A percentile compares a stretch with the other conserved stretches of the same genome.
phyloP scores from a whole-genome alignment of 148 eudicot genomes.

The Rhododendron williamsianum region DNA sequence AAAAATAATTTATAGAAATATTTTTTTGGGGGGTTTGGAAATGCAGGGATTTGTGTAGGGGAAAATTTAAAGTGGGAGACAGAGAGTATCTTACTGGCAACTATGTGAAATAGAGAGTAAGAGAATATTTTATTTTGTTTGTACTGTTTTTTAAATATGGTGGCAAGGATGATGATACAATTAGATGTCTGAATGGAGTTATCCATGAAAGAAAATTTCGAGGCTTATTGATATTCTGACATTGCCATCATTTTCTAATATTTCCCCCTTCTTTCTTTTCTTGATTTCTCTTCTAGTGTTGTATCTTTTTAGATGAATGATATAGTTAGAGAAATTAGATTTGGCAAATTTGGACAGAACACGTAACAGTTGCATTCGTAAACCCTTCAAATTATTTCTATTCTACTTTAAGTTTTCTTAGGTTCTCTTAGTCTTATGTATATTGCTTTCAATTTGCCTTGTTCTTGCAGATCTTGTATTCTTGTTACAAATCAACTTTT shows the following conservation, averaged over 20 bases:
- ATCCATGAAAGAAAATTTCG: background rate
- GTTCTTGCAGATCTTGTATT: too few relatives aligned
- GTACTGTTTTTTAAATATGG: background rate
- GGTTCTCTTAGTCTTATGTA: too few relatives aligned
- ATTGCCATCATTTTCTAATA: background rate
- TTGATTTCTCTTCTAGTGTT: background rate
- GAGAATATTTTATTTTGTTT: background rate
- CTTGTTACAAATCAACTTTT: too few relatives aligned
- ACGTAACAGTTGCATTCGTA: too few relatives aligned
- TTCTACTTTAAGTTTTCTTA: too few relatives aligned
- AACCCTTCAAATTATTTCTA: too few relatives aligned
- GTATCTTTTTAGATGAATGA: background rate
- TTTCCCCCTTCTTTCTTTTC: background rate
- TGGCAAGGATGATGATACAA: background rate
- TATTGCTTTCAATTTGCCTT: too few relatives aligned
- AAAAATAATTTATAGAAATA: too few relatives aligned
- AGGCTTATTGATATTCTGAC: constrained; percentile 1
- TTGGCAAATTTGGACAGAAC: background rate
- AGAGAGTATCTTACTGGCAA: too few relatives aligned
- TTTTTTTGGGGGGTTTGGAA: too few relatives aligned
- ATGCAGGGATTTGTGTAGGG: too few relatives aligned
- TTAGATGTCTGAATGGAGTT: background rate
- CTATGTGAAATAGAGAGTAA: background rate
- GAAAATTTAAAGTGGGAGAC: too few relatives aligned
- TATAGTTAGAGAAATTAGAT: background rate